Conservation (phyloP, 306 rosid genomes). For the Vigna mungo region DNA sequence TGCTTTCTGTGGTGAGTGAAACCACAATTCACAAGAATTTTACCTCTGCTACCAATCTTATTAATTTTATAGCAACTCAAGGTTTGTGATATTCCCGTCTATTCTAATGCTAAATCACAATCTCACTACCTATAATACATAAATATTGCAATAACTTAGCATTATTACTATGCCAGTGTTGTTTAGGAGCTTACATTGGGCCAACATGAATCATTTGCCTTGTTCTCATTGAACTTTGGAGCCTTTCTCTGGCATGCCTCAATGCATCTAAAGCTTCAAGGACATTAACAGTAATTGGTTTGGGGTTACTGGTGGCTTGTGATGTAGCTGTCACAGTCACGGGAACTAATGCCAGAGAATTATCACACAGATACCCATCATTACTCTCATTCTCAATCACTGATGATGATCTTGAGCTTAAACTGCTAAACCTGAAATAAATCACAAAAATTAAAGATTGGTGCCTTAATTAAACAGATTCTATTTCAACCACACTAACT, state of each 20-base stretch:
- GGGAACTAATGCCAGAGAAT: slow-evolving; percentile 62
- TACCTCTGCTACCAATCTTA: slow-evolving; percentile 34
- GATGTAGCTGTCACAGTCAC: slow-evolving; percentile 48
- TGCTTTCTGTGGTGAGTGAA: slow-evolving; percentile 56
- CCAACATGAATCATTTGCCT: slow-evolving; percentile 58
- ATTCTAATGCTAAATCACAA: slow-evolving; percentile 33
- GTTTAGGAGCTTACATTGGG: slow-evolving; percentile 38
- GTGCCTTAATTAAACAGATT: slow-evolving; percentile 10
- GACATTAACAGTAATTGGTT: slow-evolving; percentile 58
- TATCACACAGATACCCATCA: slow-evolving; percentile 48
- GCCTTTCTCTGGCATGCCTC: slow-evolving; percentile 60
- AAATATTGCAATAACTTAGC: slow-evolving; percentile 39
- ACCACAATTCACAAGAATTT: slow-evolving; percentile 48
- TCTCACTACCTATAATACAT: slow-evolving; percentile 26
- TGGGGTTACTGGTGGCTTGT: slow-evolving; percentile 47
- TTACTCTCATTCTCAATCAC: slow-evolving; percentile 49
- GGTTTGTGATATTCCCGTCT: slow-evolving; percentile 19
- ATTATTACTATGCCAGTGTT: slow-evolving; percentile 16
- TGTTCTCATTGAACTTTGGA: slow-evolving; percentile 56
- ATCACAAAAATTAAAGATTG: slow-evolving; percentile 26
- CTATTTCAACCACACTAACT: not conserved
- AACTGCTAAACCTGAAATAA: slow-evolving; percentile 52
- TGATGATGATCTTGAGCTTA: slow-evolving; percentile 55
- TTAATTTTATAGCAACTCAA: slow-evolving; percentile 18
- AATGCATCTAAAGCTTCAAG: slow-evolving; percentile 60